Conservation (phyloP, 176 grass and related monocot species). For the Thinopyrum elongatum region DNA sequence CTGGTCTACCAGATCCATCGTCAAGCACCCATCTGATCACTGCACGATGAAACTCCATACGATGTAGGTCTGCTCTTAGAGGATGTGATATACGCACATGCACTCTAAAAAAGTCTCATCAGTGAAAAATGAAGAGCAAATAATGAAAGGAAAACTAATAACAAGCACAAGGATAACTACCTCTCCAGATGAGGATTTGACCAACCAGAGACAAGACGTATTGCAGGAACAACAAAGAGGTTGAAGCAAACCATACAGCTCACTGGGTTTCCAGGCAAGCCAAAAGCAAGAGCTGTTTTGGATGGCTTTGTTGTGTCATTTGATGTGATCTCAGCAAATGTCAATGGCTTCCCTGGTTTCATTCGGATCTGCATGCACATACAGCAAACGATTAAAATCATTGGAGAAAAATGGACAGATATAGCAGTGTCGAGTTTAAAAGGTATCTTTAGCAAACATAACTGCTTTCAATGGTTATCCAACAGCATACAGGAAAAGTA, state of each 20-base stretch:
- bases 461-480: neutral
- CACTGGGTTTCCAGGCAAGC: constrained; percentile 97
- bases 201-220: constrained; percentile 74
- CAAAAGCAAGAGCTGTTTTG: constrained; percentile 79
- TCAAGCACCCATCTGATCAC: constrained; percentile 80
- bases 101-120: constrained; percentile 50
- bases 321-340: constrained; percentile 59
- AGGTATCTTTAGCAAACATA: neutral
- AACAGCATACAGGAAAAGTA: neutral
- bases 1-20: constrained; percentile 88
- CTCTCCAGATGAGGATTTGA: constrained; percentile 73
- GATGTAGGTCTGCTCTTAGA: constrained; percentile 60
- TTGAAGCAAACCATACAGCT: constrained; percentile 96
- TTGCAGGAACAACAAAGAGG: constrained; percentile 83
- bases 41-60: constrained; percentile 71
- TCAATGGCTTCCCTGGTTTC: constrained; percentile 96
- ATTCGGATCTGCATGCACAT: constrained; percentile 56
- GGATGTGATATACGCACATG: constrained; percentile 56
- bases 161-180: constrained; percentile 32
- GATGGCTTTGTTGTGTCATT: constrained; percentile 45
- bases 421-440: neutral
- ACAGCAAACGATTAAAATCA: constrained; percentile 19
- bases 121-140: constrained; percentile 12
- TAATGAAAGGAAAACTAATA: neutral
- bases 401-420: neutral